Conservation (phyloP, 805 yeast genomes). For the Wickerhamiella kurtzmanii region DNA sequence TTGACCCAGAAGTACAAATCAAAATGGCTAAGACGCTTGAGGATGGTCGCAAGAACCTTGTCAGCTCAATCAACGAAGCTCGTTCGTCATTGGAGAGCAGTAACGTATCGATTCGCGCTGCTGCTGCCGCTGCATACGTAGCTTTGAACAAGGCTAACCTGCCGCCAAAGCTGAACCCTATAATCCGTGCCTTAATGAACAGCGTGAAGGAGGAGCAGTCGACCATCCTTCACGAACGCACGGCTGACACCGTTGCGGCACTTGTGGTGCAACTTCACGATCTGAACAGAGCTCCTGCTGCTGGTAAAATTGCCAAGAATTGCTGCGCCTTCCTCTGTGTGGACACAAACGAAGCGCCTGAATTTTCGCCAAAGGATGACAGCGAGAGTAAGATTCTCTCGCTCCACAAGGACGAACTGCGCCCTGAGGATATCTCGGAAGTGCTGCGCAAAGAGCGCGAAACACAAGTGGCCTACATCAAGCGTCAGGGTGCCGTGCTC, state of each 20-base stretch:
- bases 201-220: conserved; percentile 68
- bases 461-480: conserved; percentile 42
- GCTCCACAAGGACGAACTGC: conserved; percentile 36
- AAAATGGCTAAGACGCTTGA: conserved; percentile 58
- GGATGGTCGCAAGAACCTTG: conserved; percentile 60
- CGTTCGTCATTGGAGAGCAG: conserved; percentile 32
- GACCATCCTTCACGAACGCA: conserved; percentile 48
- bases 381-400: conserved; percentile 51
- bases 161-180: conserved; percentile 82
- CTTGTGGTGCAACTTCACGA: conserved; percentile 47
- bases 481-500: conserved; percentile 70
- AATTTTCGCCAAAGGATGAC: conserved; percentile 46
- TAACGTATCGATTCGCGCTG: conserved; percentile 50
- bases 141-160: conserved; percentile 33
- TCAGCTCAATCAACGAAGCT: conserved; percentile 56
- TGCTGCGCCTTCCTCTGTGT: conserved; percentile 88
- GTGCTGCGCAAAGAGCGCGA: conserved; percentile 42
- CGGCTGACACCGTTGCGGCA: conserved; percentile 55
- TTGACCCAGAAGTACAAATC: conserved; percentile 60
- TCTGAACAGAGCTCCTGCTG: conserved; percentile 52
- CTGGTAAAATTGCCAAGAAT: conserved; percentile 81
- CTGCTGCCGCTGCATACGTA: conserved; percentile 62
- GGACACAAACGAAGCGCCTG: conserved; percentile 93
- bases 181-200: conserved; percentile 84
- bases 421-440: conserved; percentile 46